Base-by-base conservation (phyloP, 108 stramenopile species). In the Stephanodiscus minutulus region DNA sequence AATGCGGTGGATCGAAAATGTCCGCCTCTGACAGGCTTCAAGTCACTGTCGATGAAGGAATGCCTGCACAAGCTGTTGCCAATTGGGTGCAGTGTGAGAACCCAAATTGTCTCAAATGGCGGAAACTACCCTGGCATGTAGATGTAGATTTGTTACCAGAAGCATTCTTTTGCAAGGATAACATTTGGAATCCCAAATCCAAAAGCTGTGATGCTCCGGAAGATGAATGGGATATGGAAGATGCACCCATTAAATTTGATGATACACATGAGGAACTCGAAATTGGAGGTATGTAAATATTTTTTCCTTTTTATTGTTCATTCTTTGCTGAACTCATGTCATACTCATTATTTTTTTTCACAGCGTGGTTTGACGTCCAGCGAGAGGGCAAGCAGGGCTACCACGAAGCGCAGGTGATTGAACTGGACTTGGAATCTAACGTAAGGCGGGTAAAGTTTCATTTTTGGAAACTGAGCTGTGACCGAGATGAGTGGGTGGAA, bases 31-130 rank as follows among this genome's bases (percentile, higher is more conserved):
- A 81, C 53, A 75, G 85, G 25, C 66, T 94, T 18, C 76, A 91
- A 48, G 85, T 87, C 17, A 87, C 84, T 29, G 83, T 94, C 25
- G 93, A 94, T 60, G 83, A 90, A 61, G 93, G 90, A 18, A 84
- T 91, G 73, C 93, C 93, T 11, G 91, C 93, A 4, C 89, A 91
- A 72, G 93, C 91, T 44, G 85, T 94, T 60, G 90, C 87, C 10
- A 93, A 90, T 77, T 96, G 95, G 95, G 92, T 96, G 2, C 95
- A 96, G 79, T 96, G 95, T 73, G 95, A 96, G 68, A 89, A 92
- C 60, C 88, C 89, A 44, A 66, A 73, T 9, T 96, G 95, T 71
- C 79, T 89, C 48, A 96, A 96, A 73, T 96, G 95, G 95, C 74
- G 95, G 58, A 91, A 88, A 47, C 74, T 96, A 1, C 95, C 95